These are phyloP conservation scores for Trichomonas vaginalis DNA, from an alignment of 208 protist genomes.

Conservation along the genomic window DNA sequence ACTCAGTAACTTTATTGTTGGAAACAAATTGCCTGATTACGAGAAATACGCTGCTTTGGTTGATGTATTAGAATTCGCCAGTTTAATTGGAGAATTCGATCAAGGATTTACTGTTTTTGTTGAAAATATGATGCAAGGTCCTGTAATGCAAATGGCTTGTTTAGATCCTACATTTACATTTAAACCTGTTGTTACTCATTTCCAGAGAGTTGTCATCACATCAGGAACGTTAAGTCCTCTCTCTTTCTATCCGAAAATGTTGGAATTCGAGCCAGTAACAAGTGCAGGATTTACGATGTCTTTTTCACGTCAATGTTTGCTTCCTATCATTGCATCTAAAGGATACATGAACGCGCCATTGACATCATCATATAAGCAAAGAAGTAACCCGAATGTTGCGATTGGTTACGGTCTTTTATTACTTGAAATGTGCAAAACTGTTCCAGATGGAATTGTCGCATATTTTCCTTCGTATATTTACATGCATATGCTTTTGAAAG, in stretches of 20 bases:
- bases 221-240: constrained; percentile 85
- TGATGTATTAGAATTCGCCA: constrained; percentile 78
- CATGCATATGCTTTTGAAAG: constrained; percentile 59
- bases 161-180: constrained; percentile 88
- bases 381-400: not conserved
- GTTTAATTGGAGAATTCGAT: constrained; percentile 68
- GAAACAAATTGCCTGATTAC: constrained; percentile 64
- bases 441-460: constrained; percentile 90
- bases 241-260: constrained; percentile 93
- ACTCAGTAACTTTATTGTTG: not conserved
- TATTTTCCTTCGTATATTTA: constrained; percentile 73
- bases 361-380: not conserved
- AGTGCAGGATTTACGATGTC: constrained; percentile 26
- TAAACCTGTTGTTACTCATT: constrained; percentile 71
- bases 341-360: constrained; percentile 32
- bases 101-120: constrained; percentile 24
- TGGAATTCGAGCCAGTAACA: constrained; percentile 71
- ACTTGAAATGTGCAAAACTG: constrained; percentile 65
- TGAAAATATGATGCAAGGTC: constrained; percentile 31
- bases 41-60: constrained; percentile 64
- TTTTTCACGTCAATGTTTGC: constrained; percentile 53
- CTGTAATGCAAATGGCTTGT: constrained; percentile 57
- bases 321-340: constrained; percentile 53
- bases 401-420: constrained; percentile 35
- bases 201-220: constrained; percentile 78